phyloP scores from a whole-genome alignment of 2,329 filamentous ascomycete species.

The Myriosclerotinia duriaeana region DNA sequence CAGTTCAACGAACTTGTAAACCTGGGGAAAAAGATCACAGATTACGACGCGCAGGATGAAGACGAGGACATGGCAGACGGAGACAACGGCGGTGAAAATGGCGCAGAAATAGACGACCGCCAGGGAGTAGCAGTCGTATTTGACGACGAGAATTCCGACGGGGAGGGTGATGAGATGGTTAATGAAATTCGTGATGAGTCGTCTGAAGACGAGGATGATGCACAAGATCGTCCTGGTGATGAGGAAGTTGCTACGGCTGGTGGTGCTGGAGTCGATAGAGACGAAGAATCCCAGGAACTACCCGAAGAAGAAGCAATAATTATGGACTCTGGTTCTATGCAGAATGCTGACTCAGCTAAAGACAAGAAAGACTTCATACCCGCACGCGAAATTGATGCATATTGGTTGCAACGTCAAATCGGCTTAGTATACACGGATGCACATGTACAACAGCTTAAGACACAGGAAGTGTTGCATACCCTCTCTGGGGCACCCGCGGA shows the following conservation, averaged over 20 bases:
- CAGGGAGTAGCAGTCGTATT: conserved; percentile 98
- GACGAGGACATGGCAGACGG: conserved; percentile 82
- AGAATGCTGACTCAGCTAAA: conserved; percentile 46
- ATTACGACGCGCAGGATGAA: conserved; percentile 95
- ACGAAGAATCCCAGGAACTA: conserved; percentile 51
- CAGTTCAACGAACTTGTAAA: conserved; percentile 97
- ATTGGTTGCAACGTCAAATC: conserved; percentile 93
- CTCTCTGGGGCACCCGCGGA: conserved; percentile 73
- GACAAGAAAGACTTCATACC: conserved; percentile 63
- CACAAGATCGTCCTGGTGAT: conserved; percentile 56
- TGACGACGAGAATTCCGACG: conserved; percentile 84
- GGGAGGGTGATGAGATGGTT: conserved; percentile 73
- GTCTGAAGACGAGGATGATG: conserved; percentile 75
- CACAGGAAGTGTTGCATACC: conserved; percentile 77
- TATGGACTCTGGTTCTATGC: conserved; percentile 65
- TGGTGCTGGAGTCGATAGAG: conserved; percentile 49
- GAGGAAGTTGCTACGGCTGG: conserved; percentile 52
- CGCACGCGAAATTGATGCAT: conserved; percentile 91
- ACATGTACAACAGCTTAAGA: conserved; percentile 91
- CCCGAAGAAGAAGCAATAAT: conserved; percentile 75
- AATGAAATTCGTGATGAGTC: conserved; percentile 87
- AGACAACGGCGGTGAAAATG: conserved; percentile 63
- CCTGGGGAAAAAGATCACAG: conserved; percentile 96
- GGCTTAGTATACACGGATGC: conserved; percentile 86
- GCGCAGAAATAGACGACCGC: conserved; percentile 83